Percentiles rank a stretch among this genome's conserved stretches.
These are phyloP conservation scores for Ustilaginoidea virens DNA, from an alignment of 2,329 filamentous ascomycete species.

Conservation along the genomic window DNA sequence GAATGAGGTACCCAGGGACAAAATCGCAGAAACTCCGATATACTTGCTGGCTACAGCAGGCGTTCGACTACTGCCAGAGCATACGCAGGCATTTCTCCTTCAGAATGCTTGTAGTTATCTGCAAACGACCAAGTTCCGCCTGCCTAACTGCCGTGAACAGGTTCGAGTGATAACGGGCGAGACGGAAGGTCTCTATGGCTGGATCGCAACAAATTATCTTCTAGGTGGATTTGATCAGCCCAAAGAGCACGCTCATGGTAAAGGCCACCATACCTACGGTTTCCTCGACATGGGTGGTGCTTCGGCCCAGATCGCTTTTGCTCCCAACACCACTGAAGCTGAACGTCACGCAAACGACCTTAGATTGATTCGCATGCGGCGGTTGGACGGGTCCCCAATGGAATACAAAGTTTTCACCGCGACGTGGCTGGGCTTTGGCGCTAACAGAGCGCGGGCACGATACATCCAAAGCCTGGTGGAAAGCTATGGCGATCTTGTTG, in stretches of 20 bases:
- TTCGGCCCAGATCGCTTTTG: slow-evolving; percentile 95
- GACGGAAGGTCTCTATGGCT: slow-evolving; percentile 91
- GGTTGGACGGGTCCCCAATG: slow-evolving; percentile 56
- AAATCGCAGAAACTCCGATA: slow-evolving; percentile 72
- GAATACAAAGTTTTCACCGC: slow-evolving; percentile 91
- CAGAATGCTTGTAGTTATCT: slow-evolving; percentile 73
- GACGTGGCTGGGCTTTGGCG: slow-evolving; percentile 95
- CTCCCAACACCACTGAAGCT: slow-evolving; percentile 81
- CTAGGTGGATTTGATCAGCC: slow-evolving; percentile 78
- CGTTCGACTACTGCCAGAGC: slow-evolving; percentile 68
- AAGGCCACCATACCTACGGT: slow-evolving; percentile 85
- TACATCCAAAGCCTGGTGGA: slow-evolving; percentile 69
- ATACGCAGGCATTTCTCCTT: slow-evolving; percentile 59
- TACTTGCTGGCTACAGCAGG: slow-evolving; percentile 94
- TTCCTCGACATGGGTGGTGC: slow-evolving; percentile 98
- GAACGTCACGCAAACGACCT: slow-evolving; percentile 80
- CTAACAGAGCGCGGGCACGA: slow-evolving; percentile 74
- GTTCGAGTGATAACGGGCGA: slow-evolving; percentile 92
- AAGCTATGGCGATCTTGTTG: slow-evolving; percentile 39
- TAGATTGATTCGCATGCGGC: slow-evolving; percentile 72
- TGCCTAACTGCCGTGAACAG: slow-evolving; percentile 81
- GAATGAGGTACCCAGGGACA: slow-evolving; percentile 58
- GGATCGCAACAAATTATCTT: slow-evolving; percentile 94
- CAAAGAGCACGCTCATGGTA: slow-evolving; percentile 61
- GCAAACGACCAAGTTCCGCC: slow-evolving; percentile 59